Conservation (phyloP, 108 stramenopile genomes). For the Discostella stelligeroides region DNA sequence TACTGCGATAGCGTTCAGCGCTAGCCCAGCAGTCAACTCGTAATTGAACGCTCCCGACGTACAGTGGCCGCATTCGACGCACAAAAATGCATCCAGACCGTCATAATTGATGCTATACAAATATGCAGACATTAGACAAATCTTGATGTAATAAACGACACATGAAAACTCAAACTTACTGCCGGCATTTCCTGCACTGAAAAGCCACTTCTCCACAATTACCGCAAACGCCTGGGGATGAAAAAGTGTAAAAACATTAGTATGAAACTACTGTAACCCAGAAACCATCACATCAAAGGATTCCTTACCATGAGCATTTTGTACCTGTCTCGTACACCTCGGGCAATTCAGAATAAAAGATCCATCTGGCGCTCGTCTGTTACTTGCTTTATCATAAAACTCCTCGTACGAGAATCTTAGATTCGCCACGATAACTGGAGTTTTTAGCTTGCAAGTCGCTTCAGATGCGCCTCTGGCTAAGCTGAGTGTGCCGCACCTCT, state of each 20-base stretch:
- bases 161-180: not conserved
- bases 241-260: not conserved
- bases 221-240: conserved; percentile 72
- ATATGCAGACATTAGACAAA: conserved; percentile 27
- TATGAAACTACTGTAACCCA: not conserved
- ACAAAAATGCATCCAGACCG: conserved; percentile 92
- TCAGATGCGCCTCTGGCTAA: conserved; percentile 63
- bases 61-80: conserved; percentile 97
- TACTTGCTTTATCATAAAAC: conserved; percentile 77
- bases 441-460: conserved; percentile 53
- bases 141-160: not conserved
- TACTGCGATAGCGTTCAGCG: conserved; percentile 80
- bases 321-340: conserved; percentile 90
- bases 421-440: conserved; percentile 75
- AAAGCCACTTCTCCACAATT: conserved; percentile 96
- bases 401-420: conserved; percentile 73
- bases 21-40: conserved; percentile 66
- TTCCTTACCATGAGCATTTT: conserved; percentile 80
- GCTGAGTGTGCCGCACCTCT: conserved; percentile 66
- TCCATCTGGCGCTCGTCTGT: conserved; percentile 57
- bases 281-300: not conserved
- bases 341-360: conserved; percentile 81
- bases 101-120: conserved; percentile 89
- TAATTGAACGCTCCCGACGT: conserved; percentile 80
- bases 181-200: conserved; percentile 91